Evolutionary conservation across 2,329 filamentous ascomycete genomes (phyloP), one percentile per base, ranked within the genome.

Genomic region (Boeremia lycopersici): DNA sequence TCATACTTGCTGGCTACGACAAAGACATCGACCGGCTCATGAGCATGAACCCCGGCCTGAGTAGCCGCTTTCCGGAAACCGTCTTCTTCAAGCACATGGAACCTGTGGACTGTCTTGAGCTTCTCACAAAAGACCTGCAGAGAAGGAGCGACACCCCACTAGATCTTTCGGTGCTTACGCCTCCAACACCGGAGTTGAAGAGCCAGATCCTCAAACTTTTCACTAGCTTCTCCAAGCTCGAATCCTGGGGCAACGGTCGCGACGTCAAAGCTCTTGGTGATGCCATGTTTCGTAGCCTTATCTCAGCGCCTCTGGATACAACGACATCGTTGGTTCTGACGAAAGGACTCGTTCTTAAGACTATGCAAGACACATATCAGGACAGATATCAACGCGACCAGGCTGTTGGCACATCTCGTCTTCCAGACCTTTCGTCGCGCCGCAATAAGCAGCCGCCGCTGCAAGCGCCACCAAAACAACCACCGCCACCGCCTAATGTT

Each of bases 1-100:
- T 88, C 31, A 89, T 91, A 31, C 74, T 91, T 0, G 88, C 88
- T 0, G 88, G 89, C 0, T 91, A 91, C 58, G 83, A 86, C 9
- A 63, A 79, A 0, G 85, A 90, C 33, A 89, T 91, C 53, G 85
- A 90, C 61, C 73, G 76, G 0, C 78, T 91, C 0, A 79, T 90
- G 72, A 73, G 75, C 0, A 77, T 81, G 17, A 90, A 90, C 57
- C 79, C 83, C 0, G 88, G 87, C 0, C 73, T 91, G 13, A 83
- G 82, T 0, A 87, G 84, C 34, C 82, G 88, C 0, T 91, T 91
- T 61, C 83, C 85, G 0, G 86, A 88, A 31, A 77, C 79, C 0
- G 68, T 90, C 1, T 71, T 81, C 23, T 91, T 90, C 67, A 68
- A 75, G 0, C 63, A 76, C 2, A 66, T 78, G 26, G 54, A 36